Conservation (phyloP, 495 filamentous ascomycete species). For the Penicillium coffeae region DNA sequence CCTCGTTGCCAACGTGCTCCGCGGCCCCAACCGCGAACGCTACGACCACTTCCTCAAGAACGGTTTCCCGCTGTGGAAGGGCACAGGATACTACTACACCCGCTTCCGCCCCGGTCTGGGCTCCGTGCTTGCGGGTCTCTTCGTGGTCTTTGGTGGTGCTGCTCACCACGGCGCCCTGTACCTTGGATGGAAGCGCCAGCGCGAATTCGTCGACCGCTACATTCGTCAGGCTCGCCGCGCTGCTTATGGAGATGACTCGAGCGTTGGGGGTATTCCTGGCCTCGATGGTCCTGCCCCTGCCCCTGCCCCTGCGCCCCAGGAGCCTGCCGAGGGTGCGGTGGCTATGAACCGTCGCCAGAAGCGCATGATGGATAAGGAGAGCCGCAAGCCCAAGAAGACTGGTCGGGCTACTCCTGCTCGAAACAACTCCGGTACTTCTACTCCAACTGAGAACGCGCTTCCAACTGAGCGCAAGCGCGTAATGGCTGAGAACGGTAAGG, state of each 20-base stretch:
- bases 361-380: slow-evolving; percentile 78
- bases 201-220: slow-evolving; percentile 85
- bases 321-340: slow-evolving; percentile 34
- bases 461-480: slow-evolving; percentile 71
- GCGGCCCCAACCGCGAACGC: slow-evolving; percentile 71
- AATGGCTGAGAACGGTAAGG: slow-evolving; percentile 90
- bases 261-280: slow-evolving; percentile 64
- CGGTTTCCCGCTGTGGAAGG: slow-evolving; percentile 94
- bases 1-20: slow-evolving; percentile 78
- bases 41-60: slow-evolving; percentile 95
- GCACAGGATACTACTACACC: slow-evolving; percentile 96
- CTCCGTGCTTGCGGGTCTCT: slow-evolving; percentile 76
- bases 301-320: slow-evolving; percentile 36
- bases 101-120: slow-evolving; percentile 88
- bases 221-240: slow-evolving; percentile 82
- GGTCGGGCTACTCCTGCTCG: slow-evolving; percentile 25
- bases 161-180: slow-evolving; percentile 82
- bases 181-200: slow-evolving; percentile 81
- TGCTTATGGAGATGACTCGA: slow-evolving; percentile 80
- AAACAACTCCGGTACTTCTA: slow-evolving; percentile 45
- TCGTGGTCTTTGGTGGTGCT: slow-evolving; percentile 76
- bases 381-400: slow-evolving; percentile 60
- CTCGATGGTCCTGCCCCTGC: slow-evolving; percentile 47
- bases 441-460: slow-evolving; percentile 44
- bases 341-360: slow-evolving; percentile 83